Evolutionary conservation across 1,139 yeast genomes (phyloP), one percentile per base, ranked within the genome.

Genomic region (Scheffersomyces insectosa): DNA sequence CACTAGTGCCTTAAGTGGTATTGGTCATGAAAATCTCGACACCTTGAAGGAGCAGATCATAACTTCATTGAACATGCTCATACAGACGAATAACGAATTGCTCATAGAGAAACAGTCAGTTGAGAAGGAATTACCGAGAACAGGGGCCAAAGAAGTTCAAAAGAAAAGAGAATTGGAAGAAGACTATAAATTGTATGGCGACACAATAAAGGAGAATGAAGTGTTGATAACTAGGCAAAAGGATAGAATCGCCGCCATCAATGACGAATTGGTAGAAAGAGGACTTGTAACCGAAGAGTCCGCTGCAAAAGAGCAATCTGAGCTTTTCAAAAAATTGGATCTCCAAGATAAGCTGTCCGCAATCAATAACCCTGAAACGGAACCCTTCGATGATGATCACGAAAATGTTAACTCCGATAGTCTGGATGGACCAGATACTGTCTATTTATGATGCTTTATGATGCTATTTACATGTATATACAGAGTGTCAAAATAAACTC

Each of bases 181-280:
- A 14, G 76, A 70, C 47, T 42, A 54, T 13, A 40, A 47, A 14
- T 49, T 72, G 16, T 72, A 65, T 48, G 38, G 44, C 13, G 67
- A 62, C 10, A 58, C 74, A 3, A 58, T 71, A 5, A 49, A 49
- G 16, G 79, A 73, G 45, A 74, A 74, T 48, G 46, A 53, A 9
- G 51, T 36, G 9, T 74, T 68, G 30, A 59, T 72, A 10, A 44
- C 46, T 3, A 64, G 59, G 38, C 75, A 73, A 49, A 40, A 45
- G 7, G 53, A 50, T 29, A 49, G 72, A 33, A 41, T 68, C 3
- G 48, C 40, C 10, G 52, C 50, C 4, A 40, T 70, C 10, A 53
- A 56, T 15, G 44, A 47, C 4, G 75, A 71, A 44, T 50, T 72
- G 35, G 42, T 42, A 4, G 39, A 37, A 6, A 51, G 76, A 36